Conservation (phyloP, 768 basidiomycete genomes). For the Termitomyces eurrhizus region DNA sequence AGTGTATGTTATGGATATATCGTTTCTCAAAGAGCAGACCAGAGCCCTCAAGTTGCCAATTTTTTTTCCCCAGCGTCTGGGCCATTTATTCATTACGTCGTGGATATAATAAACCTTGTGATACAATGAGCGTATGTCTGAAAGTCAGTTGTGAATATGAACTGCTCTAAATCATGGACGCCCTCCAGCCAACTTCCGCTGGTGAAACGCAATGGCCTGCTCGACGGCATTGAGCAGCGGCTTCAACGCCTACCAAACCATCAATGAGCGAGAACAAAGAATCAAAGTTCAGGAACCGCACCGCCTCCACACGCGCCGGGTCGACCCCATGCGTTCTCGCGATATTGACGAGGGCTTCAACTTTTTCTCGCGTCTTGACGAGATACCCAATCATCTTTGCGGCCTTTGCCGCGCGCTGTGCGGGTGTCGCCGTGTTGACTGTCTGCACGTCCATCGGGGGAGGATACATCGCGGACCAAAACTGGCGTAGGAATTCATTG, state of each 20-base stretch:
- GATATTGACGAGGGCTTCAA: slow-evolving; percentile 66
- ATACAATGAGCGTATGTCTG: slow-evolving; percentile 3
- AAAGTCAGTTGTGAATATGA: slow-evolving; percentile 6
- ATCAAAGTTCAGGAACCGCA: slow-evolving; percentile 29
- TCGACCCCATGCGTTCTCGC: slow-evolving; percentile 64
- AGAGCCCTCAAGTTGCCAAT: too few relatives aligned
- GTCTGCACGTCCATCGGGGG: slow-evolving; percentile 55
- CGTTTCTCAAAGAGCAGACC: background rate
- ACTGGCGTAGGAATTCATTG: slow-evolving; percentile 95
- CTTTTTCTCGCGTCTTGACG: slow-evolving; percentile 74
- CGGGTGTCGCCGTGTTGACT: slow-evolving; percentile 46
- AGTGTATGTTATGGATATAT: background rate
- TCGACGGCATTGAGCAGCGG: slow-evolving; percentile 71
- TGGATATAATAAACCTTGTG: background rate
- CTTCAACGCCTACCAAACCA: slow-evolving; percentile 59
- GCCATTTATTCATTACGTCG: background rate
- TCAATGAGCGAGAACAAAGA: background rate
- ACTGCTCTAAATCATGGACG: slow-evolving; percentile 12
- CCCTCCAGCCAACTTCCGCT: slow-evolving; percentile 29
- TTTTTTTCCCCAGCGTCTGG: too few relatives aligned
- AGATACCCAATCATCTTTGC: slow-evolving; percentile 88
- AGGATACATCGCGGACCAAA: slow-evolving; percentile 88
- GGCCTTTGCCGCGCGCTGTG: slow-evolving; percentile 73
- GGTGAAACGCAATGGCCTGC: slow-evolving; percentile 63
- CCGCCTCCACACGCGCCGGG: slow-evolving; percentile 55